Evolutionary conservation across 257 asterid genomes (phyloP), one percentile per base, ranked within the genome.

Genomic region (Solanum chiquidenum): DNA sequence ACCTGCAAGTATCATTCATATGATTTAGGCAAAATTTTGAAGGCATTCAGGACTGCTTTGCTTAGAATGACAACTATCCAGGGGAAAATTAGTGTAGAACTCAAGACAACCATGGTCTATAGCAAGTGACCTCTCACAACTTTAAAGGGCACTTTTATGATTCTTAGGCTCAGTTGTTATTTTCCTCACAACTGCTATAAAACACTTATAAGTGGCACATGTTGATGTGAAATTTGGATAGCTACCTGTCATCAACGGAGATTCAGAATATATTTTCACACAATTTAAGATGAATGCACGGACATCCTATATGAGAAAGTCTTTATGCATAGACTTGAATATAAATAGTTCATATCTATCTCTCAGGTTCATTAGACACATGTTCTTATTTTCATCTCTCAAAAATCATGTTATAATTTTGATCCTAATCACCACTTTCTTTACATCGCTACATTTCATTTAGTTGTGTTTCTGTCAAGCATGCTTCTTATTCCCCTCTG

Each of bases 1-100:
- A 92, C 98, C 99, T 95, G 91, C 79, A 31, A 87, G 84, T 80
- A 44, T 27, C 68, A 46, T 46, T 46, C 49, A 73, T 34, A 73
- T 35, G 40, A 80, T 27, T 80, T 9, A 9, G 18, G 66, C 5
- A 46, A 80, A 58, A 88, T 38, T 10, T 10, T 38, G 9, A 37
- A 66, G 66, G 62, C 13, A 66, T 49, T 74, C 20, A 71, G 34
- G 85, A 31, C 29, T n/a, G 74, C 87, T 87, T 79, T 16, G 68
- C 68, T 29, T 80, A 44, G 66, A 80, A 80, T 29, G 40, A 80
- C 14, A 5, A 82, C 33, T 35, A 72, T 84, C 87, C 9, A 79
- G 18, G 38, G 49, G 37, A 25, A 25, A 77, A 64, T 73, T 34
- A 80, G 79, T 35, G 55, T 38, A 27, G n/a, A 79, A 79, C 60